Evolutionary conservation across 768 basidiomycete species (phyloP), one percentile per base, ranked within the genome.

Genomic region (Naganishia vishniacii): DNA sequence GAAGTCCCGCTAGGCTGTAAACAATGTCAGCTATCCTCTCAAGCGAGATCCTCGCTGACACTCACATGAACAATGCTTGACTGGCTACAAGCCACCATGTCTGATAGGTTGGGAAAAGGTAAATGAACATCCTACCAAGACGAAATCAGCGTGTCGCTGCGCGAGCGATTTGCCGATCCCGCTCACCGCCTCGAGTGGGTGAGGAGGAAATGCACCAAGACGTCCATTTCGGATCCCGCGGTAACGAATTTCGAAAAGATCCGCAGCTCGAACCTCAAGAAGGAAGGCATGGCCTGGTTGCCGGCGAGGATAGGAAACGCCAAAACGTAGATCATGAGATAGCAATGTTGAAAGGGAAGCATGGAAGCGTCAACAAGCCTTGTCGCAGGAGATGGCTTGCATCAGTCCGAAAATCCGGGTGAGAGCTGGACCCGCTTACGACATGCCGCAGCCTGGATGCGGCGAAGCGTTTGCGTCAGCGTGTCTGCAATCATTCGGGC

Each of bases 31-130:
- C 4, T 20, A 16, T 15, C 20, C 32, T 44, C 18, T 12, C 41
- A 28, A 3, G 28, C 61, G 31, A 6, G 7, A 5, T 5, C 29
- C 8, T 2, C 23, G 34, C 32, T 2, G 29, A 11, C 12, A 65
- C 73, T 70, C 42, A 75, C 74, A 69, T 68, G 65, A 75, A 72
- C 11, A 64, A 65, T 0, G 64, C 28, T 0, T 72, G 59, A 15
- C 67, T 53, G 15, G 71, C 47, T 18, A 68, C 61, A 12, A 75
- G 70, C 41, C 70, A 75, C 74, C 74, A 75, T 0, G 74, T 73
- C 59, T 75, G 74, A 65, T 75, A 72, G 40, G 68, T 71, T 3
- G 74, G 74, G 40, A 73, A 75, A 7, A 75, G 70, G 53, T 75
- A 75, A 11, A 75, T 60, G 48, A 73, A 75, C 59, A 71, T 73